phyloP scores from a whole-genome alignment of 106 monocot species.

The Allium cepa region DNA sequence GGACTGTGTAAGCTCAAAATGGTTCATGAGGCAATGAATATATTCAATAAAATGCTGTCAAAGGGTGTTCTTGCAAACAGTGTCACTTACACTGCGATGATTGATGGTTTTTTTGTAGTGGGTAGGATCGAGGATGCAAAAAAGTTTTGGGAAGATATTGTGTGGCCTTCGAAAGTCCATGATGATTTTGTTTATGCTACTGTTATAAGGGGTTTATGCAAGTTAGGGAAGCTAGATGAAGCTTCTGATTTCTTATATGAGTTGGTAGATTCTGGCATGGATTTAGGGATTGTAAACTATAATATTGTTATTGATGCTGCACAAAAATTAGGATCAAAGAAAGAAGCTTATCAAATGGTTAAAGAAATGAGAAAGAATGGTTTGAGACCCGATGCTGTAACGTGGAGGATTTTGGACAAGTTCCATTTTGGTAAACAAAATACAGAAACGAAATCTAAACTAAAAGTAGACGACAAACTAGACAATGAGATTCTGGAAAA shows the following conservation, averaged over 20 bases:
- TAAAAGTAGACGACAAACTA: neutral
- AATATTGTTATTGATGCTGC: slow-evolving; percentile 72
- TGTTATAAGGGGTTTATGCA: slow-evolving; percentile 59
- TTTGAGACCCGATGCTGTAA: slow-evolving; percentile 59
- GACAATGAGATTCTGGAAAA: neutral
- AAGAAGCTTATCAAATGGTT: slow-evolving; percentile 64
- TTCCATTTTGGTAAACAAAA: slow-evolving; percentile 32
- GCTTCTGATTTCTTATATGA: slow-evolving; percentile 86
- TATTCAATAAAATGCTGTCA: slow-evolving; percentile 53
- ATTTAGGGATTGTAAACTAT: slow-evolving; percentile 71
- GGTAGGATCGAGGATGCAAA: slow-evolving; percentile 47
- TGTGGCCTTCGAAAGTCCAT: slow-evolving; percentile 69
- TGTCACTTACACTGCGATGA: slow-evolving; percentile 37
- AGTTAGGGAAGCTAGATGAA: slow-evolving; percentile 44
- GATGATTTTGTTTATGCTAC: slow-evolving; percentile 81
- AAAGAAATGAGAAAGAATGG: slow-evolving; percentile 89
- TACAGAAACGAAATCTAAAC: neutral
- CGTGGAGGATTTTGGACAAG: slow-evolving; percentile 78
- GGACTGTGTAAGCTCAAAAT: slow-evolving; percentile 50
- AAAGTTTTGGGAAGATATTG: slow-evolving; percentile 60
- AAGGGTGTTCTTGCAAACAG: slow-evolving; percentile 36
- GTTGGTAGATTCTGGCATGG: slow-evolving; percentile 64
- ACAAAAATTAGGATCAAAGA: slow-evolving; percentile 51
- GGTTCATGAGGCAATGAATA: slow-evolving; percentile 51
- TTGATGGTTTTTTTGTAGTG: slow-evolving; percentile 48